A percentile compares a stretch with the other conserved stretches of the same genome.
These are phyloP conservation scores for Suillus americanus DNA, from an alignment of 768 basidiomycete genomes.

Conservation along the genomic window DNA sequence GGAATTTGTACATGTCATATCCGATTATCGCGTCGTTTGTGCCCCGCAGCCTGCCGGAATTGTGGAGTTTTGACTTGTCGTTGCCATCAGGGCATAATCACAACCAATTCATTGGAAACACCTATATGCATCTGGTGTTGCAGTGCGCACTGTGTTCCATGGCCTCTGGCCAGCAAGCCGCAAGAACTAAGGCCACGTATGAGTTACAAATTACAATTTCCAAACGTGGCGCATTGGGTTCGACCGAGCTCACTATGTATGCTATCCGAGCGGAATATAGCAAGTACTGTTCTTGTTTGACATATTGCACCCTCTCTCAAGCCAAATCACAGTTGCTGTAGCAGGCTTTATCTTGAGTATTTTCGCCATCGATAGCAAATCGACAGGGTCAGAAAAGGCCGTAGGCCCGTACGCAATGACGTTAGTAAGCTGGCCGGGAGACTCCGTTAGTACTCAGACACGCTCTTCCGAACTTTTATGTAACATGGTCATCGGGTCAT, in stretches of 20 bases:
- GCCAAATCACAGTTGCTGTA: not conserved
- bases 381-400: not conserved
- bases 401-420: no score
- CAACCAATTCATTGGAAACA: not conserved
- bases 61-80: not conserved
- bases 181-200: not conserved
- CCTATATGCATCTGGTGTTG: not conserved
- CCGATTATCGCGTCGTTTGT: not conserved
- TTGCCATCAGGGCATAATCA: not conserved
- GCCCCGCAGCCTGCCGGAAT: not conserved
- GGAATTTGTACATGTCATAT: not conserved
- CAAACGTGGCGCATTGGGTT: not conserved
- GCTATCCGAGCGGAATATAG: not conserved
- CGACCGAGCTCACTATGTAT: not conserved
- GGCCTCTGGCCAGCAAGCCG: not conserved
- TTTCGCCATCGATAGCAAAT: not conserved
- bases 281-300: not conserved
- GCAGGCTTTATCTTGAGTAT: not conserved
- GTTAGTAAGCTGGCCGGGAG: no score
- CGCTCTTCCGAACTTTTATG: no score
- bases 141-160: not conserved
- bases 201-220: not conserved
- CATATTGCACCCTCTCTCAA: not conserved
- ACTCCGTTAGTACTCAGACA: no score
- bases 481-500: no score